These are phyloP conservation scores for Aureobasidium musti DNA, from an alignment of 2,329 filamentous ascomycete genomes.

Conservation along the genomic window DNA sequence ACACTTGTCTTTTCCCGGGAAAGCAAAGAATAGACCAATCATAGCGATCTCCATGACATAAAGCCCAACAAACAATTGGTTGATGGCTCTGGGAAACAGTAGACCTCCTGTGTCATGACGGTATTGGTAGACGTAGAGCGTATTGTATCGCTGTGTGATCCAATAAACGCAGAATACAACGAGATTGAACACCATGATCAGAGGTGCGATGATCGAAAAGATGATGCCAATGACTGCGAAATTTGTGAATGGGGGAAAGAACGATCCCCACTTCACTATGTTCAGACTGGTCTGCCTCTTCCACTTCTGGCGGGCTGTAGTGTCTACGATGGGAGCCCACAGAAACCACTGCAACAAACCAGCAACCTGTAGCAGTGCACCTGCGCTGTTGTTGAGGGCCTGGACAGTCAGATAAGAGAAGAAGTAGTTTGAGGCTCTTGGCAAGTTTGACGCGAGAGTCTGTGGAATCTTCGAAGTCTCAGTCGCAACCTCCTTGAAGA, in stretches of 20 bases:
- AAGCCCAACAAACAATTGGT: conserved; percentile 94
- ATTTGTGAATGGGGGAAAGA: conserved; percentile 96
- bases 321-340: conserved; percentile 66
- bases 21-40: conserved; percentile 85
- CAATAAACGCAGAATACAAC: conserved; percentile 90
- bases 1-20: conserved; percentile 59
- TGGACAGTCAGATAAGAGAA: conserved; percentile 98
- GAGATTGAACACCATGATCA: conserved; percentile 91
- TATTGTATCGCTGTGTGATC: conserved; percentile 95
- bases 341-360: conserved; percentile 79
- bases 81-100: conserved; percentile 87
- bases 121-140: conserved; percentile 91
- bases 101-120: conserved; percentile 88
- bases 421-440: conserved; percentile 91
- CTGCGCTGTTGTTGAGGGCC: conserved; percentile 85
- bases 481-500: conserved; percentile 63
- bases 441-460: conserved; percentile 75
- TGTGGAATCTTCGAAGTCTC: conserved; percentile 68
- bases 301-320: conserved; percentile 81
- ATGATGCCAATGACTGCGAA: conserved; percentile 87
- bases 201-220: conserved; percentile 83
- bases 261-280: conserved; percentile 82
- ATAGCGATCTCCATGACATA: conserved; percentile 94
- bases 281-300: conserved; percentile 75
- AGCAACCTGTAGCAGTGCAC: conserved; percentile 81